phyloP scores from a whole-genome alignment of 371 early-diverging fungal genomes.

The Phascolomyces articulosus region DNA sequence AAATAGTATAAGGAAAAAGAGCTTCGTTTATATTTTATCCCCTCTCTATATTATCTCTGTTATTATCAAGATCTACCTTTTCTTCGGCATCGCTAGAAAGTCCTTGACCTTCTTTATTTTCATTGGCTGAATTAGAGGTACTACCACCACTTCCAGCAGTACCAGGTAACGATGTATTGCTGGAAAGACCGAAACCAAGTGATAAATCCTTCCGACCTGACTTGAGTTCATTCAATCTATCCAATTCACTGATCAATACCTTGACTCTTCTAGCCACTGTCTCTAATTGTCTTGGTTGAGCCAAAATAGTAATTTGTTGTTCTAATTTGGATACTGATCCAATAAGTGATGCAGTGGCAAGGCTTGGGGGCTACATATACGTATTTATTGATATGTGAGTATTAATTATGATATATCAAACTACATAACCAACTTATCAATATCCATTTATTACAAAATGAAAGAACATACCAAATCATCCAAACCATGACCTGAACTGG shows the following conservation, averaged over 20 bases:
- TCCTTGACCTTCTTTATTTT: slow-evolving; percentile 16
- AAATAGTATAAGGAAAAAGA: too few relatives aligned
- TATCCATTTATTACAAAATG: not conserved
- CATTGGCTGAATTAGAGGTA: slow-evolving; percentile 12
- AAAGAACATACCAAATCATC: slow-evolving; percentile 45
- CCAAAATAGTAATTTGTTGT: slow-evolving; percentile 75
- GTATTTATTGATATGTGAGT: too few relatives aligned
- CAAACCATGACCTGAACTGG: slow-evolving; percentile 60
- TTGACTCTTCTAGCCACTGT: slow-evolving; percentile 74
- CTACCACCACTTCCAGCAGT: slow-evolving; percentile 2
- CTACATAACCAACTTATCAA: too few relatives aligned
- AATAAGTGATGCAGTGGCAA: slow-evolving; percentile 56
- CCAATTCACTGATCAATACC: slow-evolving; percentile 71
- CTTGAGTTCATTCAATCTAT: slow-evolving; percentile 73
- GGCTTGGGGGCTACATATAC: slow-evolving; percentile 32
- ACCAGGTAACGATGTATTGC: not conserved
- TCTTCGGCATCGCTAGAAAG: slow-evolving; percentile 29
- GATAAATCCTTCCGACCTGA: slow-evolving; percentile 51
- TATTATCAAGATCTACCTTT: slow-evolving; percentile 18
- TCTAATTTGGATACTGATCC: slow-evolving; percentile 77
- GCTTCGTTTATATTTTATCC: too few relatives aligned
- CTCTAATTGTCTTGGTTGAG: slow-evolving; percentile 83
- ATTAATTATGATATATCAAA: too few relatives aligned
- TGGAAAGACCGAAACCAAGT: slow-evolving; percentile 24
- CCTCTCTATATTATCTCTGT: not conserved